phyloP scores from a whole-genome alignment of 257 asterid genomes.

The Ballota nigra region DNA sequence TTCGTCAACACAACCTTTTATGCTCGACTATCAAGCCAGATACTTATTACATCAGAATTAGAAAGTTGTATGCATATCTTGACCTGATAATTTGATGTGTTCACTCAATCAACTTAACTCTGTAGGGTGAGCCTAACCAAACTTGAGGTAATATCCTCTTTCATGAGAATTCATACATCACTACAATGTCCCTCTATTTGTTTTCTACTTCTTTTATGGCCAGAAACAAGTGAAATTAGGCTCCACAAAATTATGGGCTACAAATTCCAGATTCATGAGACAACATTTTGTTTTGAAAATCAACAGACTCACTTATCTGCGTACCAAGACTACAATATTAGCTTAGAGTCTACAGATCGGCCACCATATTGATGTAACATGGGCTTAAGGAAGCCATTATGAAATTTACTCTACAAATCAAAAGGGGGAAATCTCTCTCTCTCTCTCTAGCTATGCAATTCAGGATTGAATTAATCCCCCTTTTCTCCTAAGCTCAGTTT shows the following conservation, averaged over 20 bases:
- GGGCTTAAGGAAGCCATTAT: too few relatives aligned
- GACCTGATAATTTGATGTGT: background rate
- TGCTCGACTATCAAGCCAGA: background rate
- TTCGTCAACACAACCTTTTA: background rate
- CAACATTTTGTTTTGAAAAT: too few relatives aligned
- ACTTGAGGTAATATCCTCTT: background rate
- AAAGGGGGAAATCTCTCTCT: background rate
- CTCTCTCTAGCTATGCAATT: background rate
- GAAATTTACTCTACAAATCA: background rate
- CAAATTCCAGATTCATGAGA: slow-evolving; percentile 1
- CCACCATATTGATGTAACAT: background rate
- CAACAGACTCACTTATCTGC: too few relatives aligned
- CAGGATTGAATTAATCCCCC: slow-evolving; percentile 28
- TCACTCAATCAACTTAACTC: background rate
- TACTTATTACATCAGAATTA: background rate
- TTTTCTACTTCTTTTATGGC: too few relatives aligned
- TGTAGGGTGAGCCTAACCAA: background rate
- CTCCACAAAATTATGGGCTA: background rate
- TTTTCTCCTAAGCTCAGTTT: slow-evolving; percentile 36
- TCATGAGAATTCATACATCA: background rate
- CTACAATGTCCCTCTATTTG: too few relatives aligned
- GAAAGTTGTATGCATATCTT: background rate
- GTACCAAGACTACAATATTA: too few relatives aligned
- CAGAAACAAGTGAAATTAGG: background rate
- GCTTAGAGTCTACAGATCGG: background rate